Percentiles rank a stretch among this genome's conserved stretches.
Conservation (phyloP, 768 basidiomycete species). For the Strobilomyces echinocephalus region DNA sequence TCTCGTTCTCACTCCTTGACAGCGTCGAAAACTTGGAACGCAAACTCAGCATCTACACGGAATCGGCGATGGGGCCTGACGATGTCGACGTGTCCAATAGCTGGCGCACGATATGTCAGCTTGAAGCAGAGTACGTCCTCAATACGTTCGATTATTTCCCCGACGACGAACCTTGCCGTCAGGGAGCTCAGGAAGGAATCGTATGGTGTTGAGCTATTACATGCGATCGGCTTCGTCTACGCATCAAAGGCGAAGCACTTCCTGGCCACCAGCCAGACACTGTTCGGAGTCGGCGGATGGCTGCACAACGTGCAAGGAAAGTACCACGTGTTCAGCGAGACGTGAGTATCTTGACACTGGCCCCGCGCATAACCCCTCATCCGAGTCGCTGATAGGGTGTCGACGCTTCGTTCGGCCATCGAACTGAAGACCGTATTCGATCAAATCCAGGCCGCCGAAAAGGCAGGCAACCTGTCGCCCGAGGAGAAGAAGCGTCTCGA, state of each 20-base stretch:
- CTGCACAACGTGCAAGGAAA: slow-evolving; percentile 88
- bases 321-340: slow-evolving; percentile 91
- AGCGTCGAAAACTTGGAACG: slow-evolving; percentile 68
- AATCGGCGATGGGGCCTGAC: slow-evolving; percentile 67
- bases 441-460: slow-evolving; percentile 87
- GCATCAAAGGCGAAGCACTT: slow-evolving; percentile 77
- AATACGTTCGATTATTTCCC: neutral
- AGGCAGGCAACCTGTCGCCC: slow-evolving; percentile 69
- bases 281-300: slow-evolving; percentile 88
- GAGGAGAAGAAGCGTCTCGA: slow-evolving; percentile 82
- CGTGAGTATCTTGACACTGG: slow-evolving; percentile 45
- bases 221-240: slow-evolving; percentile 86
- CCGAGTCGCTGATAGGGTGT: slow-evolving; percentile 48
- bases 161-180: slow-evolving; percentile 3
- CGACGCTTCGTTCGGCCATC: slow-evolving; percentile 79
- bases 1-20: slow-evolving; percentile 2
- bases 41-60: slow-evolving; percentile 84
- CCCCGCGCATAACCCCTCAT: neutral
- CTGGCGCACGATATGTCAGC: slow-evolving; percentile 70
- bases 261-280: slow-evolving; percentile 63
- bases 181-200: slow-evolving; percentile 83
- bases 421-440: slow-evolving; percentile 89
- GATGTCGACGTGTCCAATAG: slow-evolving; percentile 67
- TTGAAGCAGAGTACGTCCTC: slow-evolving; percentile 73
- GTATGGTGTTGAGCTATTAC: slow-evolving; percentile 81